A percentile compares a stretch with the other conserved stretches of the same genome.
phyloP scores from a whole-genome alignment of 495 filamentous ascomycete genomes.

The Annulohypoxylon bovei region DNA sequence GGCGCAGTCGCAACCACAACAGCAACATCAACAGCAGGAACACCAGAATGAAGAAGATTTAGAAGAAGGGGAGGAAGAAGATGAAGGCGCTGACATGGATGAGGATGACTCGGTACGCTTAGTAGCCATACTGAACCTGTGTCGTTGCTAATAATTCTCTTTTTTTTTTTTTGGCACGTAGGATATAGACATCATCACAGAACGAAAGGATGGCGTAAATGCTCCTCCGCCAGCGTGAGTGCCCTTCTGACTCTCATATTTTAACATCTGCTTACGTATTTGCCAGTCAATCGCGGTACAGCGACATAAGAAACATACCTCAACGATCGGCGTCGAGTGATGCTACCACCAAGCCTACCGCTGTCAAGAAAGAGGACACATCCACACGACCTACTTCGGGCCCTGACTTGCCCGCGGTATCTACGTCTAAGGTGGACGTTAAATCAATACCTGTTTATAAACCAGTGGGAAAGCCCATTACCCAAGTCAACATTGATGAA shows the following conservation, averaged over 20 bases:
- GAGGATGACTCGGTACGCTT: conserved; percentile 65
- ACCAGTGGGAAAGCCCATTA: conserved; percentile 78
- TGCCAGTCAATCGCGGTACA: conserved; percentile 62
- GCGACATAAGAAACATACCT: conserved; percentile 73
- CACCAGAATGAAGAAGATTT: conserved; percentile 56
- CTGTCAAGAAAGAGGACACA: conserved; percentile 58
- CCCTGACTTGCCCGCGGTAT: conserved; percentile 62
- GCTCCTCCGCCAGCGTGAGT: conserved; percentile 73
- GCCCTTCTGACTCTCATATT: conserved; percentile 7
- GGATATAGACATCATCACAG: conserved; percentile 96
- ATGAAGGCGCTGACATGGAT: conserved; percentile 78
- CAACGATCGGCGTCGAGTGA: conserved; percentile 68
- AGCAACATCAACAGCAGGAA: conserved; percentile 17
- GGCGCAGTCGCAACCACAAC: conserved; percentile 22
- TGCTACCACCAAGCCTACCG: conserved; percentile 49
- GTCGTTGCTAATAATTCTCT: conserved; percentile 28
- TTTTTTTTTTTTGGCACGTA: conserved; percentile 47
- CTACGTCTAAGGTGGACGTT: conserved; percentile 84
- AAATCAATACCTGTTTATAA: conserved; percentile 83
- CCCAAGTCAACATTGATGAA: conserved; percentile 81
- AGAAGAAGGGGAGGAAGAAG: conserved; percentile 70
- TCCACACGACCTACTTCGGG: conserved; percentile 36
- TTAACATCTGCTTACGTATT: conserved; percentile 27
- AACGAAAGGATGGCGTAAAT: conserved; percentile 78
- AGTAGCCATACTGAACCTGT: conserved; percentile 1